phyloP scores from a whole-genome alignment of 192 early-diverging fungal species.

The Diversispora epigaea region DNA sequence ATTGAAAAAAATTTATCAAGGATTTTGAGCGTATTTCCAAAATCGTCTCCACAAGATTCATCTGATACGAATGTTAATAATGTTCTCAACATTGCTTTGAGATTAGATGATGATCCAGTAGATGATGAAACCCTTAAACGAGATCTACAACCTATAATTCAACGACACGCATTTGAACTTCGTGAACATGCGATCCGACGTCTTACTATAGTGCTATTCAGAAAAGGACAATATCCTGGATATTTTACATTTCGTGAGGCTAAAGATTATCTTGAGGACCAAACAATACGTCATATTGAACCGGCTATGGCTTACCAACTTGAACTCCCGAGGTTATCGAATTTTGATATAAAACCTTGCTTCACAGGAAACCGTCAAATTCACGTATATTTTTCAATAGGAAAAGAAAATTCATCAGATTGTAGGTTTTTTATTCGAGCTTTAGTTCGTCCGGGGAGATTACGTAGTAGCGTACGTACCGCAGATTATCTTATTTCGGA shows the following conservation, averaged over 20 bases:
- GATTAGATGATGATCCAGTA: constrained; percentile 59
- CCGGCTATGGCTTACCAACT: constrained; percentile 97
- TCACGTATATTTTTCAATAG: constrained; percentile 93
- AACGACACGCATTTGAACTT: constrained; percentile 58
- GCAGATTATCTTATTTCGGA: constrained; percentile 95
- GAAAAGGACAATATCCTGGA: constrained; percentile 78
- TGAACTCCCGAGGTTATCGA: constrained; percentile 85
- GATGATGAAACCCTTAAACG: constrained; percentile 71
- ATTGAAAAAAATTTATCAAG: constrained; percentile 62
- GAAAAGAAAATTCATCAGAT: constrained; percentile 93
- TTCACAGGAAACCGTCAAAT: constrained; percentile 93
- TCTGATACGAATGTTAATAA: constrained; percentile 59
- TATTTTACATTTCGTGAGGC: constrained; percentile 97
- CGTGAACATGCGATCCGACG: constrained; percentile 79
- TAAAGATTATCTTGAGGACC: constrained; percentile 82
- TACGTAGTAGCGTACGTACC: constrained; percentile 77
- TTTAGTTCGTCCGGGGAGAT: constrained; percentile 87
- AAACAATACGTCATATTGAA: constrained; percentile 96
- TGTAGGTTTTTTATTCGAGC: constrained; percentile 97
- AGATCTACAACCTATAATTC: constrained; percentile 64
- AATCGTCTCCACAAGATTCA: constrained; percentile 2
- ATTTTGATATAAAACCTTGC: constrained; percentile 96
- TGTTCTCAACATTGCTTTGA: constrained; percentile 82
- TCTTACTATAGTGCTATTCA: constrained; percentile 85
- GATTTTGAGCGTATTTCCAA: constrained; percentile 62